Evolutionary conservation across 169 alveolate species (phyloP).

Genomic region (Plasmodium blacklocki): DNA sequence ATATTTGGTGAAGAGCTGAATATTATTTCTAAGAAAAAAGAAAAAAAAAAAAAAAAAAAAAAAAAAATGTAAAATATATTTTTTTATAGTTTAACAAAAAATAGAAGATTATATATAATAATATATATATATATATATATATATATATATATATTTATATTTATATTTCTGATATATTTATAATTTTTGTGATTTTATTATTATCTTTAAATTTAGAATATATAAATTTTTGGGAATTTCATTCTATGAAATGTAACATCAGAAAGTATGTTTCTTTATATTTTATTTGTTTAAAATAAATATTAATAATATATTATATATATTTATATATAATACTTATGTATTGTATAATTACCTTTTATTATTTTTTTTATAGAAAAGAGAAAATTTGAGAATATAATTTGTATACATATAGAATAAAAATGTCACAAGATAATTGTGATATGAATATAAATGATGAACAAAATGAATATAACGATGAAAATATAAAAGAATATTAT

Average conservation of each 20-base stretch:
- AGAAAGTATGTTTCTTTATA: neutral
- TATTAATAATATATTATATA: neutral
- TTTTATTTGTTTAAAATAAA: no score
- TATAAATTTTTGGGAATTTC: neutral
- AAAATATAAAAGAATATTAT: conserved; percentile 24
- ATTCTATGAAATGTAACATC: neutral
- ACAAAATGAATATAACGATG: conserved; percentile 29
- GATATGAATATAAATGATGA: conserved; percentile 42
- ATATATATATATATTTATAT: no score
- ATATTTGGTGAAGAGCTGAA: no score
- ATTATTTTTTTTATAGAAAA: conserved; percentile 28
- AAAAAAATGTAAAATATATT: no score
- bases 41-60: no score
- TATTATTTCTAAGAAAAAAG: no score
- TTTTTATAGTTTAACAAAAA: no score
- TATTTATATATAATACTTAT: neutral
- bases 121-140: no score
- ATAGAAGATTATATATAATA: no score
- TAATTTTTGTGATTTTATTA: no score
- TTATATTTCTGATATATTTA: no score
- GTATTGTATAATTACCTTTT: conserved; percentile 1
- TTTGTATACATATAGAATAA: neutral
- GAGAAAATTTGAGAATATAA: conserved; percentile 1
- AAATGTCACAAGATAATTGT: conserved; percentile 52
- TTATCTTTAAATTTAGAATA: no score